A percentile compares a stretch with the other conserved stretches of the same genome.
phyloP scores from a whole-genome alignment of 129 eudicot species.

The Scalesia atractyloides region DNA sequence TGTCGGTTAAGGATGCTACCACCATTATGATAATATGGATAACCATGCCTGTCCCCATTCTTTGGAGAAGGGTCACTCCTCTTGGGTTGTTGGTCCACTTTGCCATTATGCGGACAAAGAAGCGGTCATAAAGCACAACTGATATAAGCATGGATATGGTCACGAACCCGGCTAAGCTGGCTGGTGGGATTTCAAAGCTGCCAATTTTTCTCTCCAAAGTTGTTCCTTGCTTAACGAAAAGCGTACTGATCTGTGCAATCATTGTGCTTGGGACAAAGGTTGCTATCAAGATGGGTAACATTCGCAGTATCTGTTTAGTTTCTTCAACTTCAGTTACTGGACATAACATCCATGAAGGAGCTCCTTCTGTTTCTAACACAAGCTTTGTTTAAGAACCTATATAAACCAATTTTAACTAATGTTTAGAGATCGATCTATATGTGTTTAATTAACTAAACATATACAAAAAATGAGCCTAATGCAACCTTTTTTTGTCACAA shows the following conservation, averaged over 20 bases:
- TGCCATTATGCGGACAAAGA: constrained; percentile 46
- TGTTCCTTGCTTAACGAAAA: constrained; percentile 81
- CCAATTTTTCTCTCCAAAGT: constrained; percentile 60
- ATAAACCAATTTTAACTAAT: not conserved
- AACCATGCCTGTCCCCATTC: constrained; percentile 70
- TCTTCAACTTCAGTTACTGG: constrained; percentile 79
- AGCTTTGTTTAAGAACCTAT: constrained; percentile 67
- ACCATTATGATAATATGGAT: constrained; percentile 65
- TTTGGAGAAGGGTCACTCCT: constrained; percentile 72
- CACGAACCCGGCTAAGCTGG: constrained; percentile 63
- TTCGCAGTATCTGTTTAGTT: constrained; percentile 64
- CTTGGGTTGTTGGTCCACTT: constrained; percentile 75
- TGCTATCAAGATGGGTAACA: constrained; percentile 64
- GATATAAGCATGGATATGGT: constrained; percentile 64
- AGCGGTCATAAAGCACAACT: constrained; percentile 63
- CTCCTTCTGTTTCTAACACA: constrained; percentile 47
- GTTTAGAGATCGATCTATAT: not conserved
- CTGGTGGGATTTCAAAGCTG: constrained; percentile 62
- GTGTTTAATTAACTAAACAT: not conserved
- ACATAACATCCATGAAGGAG: constrained; percentile 61
- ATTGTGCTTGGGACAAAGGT: constrained; percentile 70
- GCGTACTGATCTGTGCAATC: constrained; percentile 67
- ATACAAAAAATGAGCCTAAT: no score
- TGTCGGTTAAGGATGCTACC: constrained; percentile 57
- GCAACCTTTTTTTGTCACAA: no score